Evolutionary conservation across 2,329 filamentous ascomycete species (phyloP), one percentile per base, ranked within the genome.

Genomic region (Fusarium coffeatum): DNA sequence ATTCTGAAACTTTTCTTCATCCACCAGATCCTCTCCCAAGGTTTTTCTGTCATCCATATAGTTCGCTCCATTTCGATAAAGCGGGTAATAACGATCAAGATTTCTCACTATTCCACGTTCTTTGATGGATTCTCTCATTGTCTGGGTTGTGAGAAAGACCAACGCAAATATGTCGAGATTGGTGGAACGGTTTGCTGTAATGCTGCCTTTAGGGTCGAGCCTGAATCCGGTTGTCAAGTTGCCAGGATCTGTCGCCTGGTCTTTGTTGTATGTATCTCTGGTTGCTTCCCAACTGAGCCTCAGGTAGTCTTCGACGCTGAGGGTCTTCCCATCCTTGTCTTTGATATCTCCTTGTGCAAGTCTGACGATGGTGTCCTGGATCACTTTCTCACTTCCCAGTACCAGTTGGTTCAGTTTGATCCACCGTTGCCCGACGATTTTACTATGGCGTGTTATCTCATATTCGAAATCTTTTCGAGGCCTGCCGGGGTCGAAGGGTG

Each of bases 21-120:
- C 28, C 46, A 28, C 25, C 37, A 61, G 15, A 22, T 46, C 46
- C 5, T 34, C 27, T 10, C 23, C 16, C 15, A 45, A 27, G 11
- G 45, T 23, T 6, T 40, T 2, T 28, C 45, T 34, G 5, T 34
- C 13, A 22, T 66, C 59, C 13, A 25, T 32, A 40, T 67, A 74
- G 54, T 73, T 74, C n/a, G 60, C 72, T 12, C 60, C 68, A 27
- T 71, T 57, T 30, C 72, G 62, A 23, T 71, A 74, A 15, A 74
- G n/a, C 15, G 68, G 68, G 8, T 43, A 41, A 42, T 60, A n/a
- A 16, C 28, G 43, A 10, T 55, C 27, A 18, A 13, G 8, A 16
- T 8, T 3, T 28, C 12, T 47, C 18, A 12, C 10, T 18, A 12
- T 12, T 37, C 3, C 10, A n/a, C 18, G 11, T 11, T 12, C 18